These are phyloP conservation scores for Halenospora varia DNA, from an alignment of 495 filamentous ascomycete genomes.

Conservation along the genomic window DNA sequence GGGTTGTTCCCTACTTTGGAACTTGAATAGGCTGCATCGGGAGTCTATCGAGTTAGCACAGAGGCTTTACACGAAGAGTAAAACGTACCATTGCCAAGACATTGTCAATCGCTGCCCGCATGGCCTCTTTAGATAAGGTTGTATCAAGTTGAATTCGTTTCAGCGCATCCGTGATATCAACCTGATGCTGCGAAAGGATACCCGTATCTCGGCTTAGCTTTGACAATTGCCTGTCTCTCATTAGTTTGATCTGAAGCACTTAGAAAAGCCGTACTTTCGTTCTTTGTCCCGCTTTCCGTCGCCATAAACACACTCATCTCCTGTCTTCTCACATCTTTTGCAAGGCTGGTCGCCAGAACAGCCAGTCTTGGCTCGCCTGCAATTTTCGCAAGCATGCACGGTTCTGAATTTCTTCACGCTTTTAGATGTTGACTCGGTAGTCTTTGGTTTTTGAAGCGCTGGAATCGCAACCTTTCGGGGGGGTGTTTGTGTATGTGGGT, in stretches of 20 bases:
- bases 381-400: slow-evolving; percentile 29
- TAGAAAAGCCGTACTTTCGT: slow-evolving; percentile 36
- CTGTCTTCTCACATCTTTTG: slow-evolving; percentile 43
- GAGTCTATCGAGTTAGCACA: background rate
- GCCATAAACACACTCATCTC: slow-evolving; percentile 48
- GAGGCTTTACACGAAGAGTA: background rate
- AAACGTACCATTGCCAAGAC: slow-evolving; percentile 20
- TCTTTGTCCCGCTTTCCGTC: slow-evolving; percentile 52
- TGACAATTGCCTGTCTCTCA: slow-evolving; percentile 36
- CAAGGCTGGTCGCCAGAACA: slow-evolving; percentile 54
- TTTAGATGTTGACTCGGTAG: background rate
- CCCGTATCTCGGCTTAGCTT: slow-evolving; percentile 37
- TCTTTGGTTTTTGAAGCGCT: background rate
- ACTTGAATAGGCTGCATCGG: background rate
- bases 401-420: slow-evolving; percentile 15
- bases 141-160: slow-evolving; percentile 22
- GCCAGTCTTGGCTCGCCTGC: slow-evolving; percentile 44
- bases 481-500: background rate
- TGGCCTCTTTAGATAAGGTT: slow-evolving; percentile 24
- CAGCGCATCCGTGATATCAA: slow-evolving; percentile 39
- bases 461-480: slow-evolving; percentile 20
- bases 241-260: slow-evolving; percentile 34
- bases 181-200: slow-evolving; percentile 27
- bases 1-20: background rate
- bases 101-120: slow-evolving; percentile 33